These are phyloP conservation scores for Hydnomerulius pinastri DNA, from an alignment of 768 basidiomycete species.

Conservation along the genomic window DNA sequence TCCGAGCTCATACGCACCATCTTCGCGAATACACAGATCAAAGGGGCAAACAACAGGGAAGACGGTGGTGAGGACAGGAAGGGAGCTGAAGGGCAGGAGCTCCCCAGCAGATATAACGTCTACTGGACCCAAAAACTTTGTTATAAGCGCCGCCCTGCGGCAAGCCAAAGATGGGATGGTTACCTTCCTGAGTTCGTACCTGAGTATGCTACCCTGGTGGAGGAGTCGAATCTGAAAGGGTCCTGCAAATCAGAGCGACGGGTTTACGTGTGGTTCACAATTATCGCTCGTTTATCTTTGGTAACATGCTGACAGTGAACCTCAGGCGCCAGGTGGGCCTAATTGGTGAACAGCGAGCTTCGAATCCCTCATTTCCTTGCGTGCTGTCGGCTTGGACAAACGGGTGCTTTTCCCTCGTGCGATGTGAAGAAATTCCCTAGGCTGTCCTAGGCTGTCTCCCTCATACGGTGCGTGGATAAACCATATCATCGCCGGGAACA, in stretches of 20 bases:
- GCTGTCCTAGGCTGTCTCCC: too few relatives aligned
- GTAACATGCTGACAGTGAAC: not conserved
- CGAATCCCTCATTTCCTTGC: not conserved
- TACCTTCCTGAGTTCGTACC: not conserved
- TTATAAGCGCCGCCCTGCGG: slow-evolving; percentile 6
- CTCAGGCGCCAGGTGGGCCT: too few relatives aligned
- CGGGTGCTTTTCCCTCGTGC: too few relatives aligned
- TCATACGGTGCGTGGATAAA: too few relatives aligned
- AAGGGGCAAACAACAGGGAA: not conserved
- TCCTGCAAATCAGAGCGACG: not conserved
- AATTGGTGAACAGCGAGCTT: not conserved
- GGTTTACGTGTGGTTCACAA: not conserved
- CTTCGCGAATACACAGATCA: not conserved
- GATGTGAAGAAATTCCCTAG: too few relatives aligned
- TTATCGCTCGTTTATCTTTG: not conserved
- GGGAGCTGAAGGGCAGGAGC: not conserved
- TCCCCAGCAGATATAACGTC: not conserved
- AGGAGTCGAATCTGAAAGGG: not conserved
- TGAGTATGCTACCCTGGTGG: not conserved
- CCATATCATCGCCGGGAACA: too few relatives aligned
- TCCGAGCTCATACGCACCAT: slow-evolving; percentile 43
- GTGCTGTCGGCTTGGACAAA: too few relatives aligned
- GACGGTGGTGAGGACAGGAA: not conserved
- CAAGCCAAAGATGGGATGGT: not conserved
- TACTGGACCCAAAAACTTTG: slow-evolving; percentile 1